These are phyloP conservation scores for Triticum dicoccoides DNA, from an alignment of 176 grass and related monocot species.

Conservation along the genomic window DNA sequence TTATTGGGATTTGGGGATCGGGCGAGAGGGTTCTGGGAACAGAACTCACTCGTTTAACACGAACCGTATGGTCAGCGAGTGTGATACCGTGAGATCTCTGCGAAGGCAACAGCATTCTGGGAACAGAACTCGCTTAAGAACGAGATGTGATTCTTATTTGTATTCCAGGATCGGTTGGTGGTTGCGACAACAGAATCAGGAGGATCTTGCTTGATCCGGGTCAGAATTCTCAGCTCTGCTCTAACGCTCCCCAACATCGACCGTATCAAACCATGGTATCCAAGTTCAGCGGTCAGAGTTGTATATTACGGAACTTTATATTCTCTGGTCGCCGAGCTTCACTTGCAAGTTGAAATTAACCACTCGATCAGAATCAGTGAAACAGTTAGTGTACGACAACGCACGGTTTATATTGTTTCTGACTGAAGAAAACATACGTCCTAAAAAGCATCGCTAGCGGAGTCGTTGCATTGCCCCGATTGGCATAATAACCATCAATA, in stretches of 20 bases:
- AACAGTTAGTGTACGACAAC: too few species aligned
- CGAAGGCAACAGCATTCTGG: neutral
- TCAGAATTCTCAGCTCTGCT: neutral
- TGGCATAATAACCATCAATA: too few species aligned
- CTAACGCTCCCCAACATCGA: neutral
- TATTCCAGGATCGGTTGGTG: neutral
- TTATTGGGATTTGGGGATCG: neutral
- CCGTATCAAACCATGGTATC: neutral
- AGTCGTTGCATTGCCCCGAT: too few species aligned
- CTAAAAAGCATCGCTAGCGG: too few species aligned
- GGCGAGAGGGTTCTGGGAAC: neutral
- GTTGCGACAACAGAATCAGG: constrained; percentile 23
- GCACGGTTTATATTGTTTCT: too few species aligned
- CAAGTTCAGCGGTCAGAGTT: neutral
- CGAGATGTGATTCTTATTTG: neutral
- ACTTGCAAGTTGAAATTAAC: neutral
- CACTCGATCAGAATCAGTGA: neutral
- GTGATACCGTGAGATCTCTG: constrained; percentile 22
- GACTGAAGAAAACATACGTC: too few species aligned
- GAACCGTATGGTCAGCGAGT: neutral
- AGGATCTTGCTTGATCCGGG: constrained; percentile 9
- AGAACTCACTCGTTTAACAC: neutral
- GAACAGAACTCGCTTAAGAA: neutral
- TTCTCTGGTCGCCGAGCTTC: neutral
- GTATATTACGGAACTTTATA: neutral